These are phyloP conservation scores for Periconia digitata DNA, from an alignment of 2,329 filamentous ascomycete genomes.

Conservation along the genomic window DNA sequence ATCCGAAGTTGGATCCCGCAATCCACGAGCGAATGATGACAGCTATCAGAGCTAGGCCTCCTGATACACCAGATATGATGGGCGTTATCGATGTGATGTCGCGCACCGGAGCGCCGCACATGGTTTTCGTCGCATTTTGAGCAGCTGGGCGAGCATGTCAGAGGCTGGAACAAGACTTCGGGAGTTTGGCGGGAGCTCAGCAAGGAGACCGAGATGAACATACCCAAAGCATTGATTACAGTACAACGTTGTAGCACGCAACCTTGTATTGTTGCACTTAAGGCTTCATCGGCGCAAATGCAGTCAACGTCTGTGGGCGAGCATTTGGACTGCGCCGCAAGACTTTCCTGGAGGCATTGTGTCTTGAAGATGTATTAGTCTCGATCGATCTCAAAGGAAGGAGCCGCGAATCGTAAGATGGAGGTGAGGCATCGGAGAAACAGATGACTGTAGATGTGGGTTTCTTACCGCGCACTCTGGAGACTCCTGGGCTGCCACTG, in stretches of 20 bases:
- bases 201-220: no score
- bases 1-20: slow-evolving; percentile 10
- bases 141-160: slow-evolving; percentile 26
- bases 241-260: slow-evolving; percentile 7
- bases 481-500: background rate
- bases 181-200: no score
- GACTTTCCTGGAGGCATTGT: background rate
- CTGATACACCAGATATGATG: slow-evolving; percentile 16
- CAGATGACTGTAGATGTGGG: background rate
- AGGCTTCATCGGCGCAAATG: background rate
- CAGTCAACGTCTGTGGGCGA: background rate
- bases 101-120: slow-evolving; percentile 38
- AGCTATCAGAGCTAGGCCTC: slow-evolving; percentile 32
- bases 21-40: slow-evolving; percentile 28
- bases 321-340: background rate
- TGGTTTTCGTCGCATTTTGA: slow-evolving; percentile 41
- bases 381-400: no score
- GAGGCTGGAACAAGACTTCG: background rate
- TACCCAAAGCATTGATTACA: slow-evolving; percentile 16
- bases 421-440: no score
- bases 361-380: background rate
- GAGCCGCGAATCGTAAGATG: no score
- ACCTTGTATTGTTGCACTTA: background rate
- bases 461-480: slow-evolving; percentile 1
- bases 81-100: slow-evolving; percentile 35